phyloP scores from a whole-genome alignment of 352 stramenopile species.

The Aphanomyces invadans region DNA sequence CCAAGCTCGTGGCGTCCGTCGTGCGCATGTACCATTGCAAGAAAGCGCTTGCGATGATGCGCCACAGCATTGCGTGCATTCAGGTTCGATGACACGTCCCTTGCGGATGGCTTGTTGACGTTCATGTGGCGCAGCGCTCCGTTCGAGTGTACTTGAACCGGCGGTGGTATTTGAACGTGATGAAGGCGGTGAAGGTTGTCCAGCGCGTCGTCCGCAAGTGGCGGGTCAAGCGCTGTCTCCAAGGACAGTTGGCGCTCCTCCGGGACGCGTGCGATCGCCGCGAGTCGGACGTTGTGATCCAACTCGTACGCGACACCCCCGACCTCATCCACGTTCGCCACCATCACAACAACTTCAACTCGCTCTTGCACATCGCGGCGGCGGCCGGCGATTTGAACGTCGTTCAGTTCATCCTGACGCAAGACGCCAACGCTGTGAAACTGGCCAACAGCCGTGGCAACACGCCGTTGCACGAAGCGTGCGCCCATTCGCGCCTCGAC shows the following conservation, averaged over 20 bases:
- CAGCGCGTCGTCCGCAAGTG: constrained; percentile 54
- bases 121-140: background rate
- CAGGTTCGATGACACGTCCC: background rate
- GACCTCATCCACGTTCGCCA: constrained; percentile 45
- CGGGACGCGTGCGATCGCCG: constrained; percentile 11
- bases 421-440: constrained; percentile 33
- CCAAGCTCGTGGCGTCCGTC: background rate
- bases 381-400: constrained; percentile 65
- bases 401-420: constrained; percentile 62
- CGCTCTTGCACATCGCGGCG: constrained; percentile 60
- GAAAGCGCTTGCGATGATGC: background rate
- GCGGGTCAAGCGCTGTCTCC: constrained; percentile 30
- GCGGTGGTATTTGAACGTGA: constrained; percentile 36
- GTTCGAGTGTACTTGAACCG: constrained; percentile 25
- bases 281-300: constrained; percentile 54
- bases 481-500: constrained; percentile 50
- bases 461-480: constrained; percentile 66
- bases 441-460: constrained; percentile 46
- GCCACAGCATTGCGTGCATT: background rate
- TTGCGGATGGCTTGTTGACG: background rate
- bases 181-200: constrained; percentile 29
- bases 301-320: constrained; percentile 40
- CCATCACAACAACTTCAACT: constrained; percentile 47
- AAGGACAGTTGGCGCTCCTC: background rate
- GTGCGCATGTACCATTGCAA: constrained; percentile 9